phyloP scores from a whole-genome alignment of 73 alveolate species.

The Paramecium octaurelia region DNA sequence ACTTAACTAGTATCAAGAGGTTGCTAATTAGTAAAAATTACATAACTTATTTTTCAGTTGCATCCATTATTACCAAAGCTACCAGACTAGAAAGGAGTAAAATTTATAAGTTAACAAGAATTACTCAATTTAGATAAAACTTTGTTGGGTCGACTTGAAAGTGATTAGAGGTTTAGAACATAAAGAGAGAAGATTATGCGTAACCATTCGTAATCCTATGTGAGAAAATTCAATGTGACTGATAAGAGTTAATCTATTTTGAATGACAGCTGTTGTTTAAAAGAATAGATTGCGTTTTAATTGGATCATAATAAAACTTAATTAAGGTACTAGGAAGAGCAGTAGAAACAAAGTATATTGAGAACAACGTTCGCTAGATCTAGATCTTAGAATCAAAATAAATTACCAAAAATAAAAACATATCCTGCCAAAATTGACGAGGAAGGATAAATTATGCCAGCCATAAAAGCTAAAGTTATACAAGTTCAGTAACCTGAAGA shows the following conservation, averaged over 20 bases:
- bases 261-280: not conserved
- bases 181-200: not conserved
- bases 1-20: not conserved
- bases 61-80: conserved; percentile 14
- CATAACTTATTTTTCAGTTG: not conserved
- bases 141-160: not conserved
- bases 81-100: not conserved
- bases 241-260: not conserved
- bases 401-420: not conserved
- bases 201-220: not conserved
- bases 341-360: not conserved
- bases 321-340: not conserved
- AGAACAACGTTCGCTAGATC: not conserved
- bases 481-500: not conserved
- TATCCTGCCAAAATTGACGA: conserved; percentile 3
- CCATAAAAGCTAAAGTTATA: not conserved
- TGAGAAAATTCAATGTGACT: not conserved
- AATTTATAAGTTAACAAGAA: conserved; percentile 1
- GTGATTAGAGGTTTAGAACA: not conserved
- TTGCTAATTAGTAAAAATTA: not conserved
- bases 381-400: not conserved
- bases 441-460: conserved; percentile 8
- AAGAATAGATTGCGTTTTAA: not conserved
- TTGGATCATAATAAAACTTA: not conserved
- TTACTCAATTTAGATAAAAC: not conserved